phyloP scores from a whole-genome alignment of 352 stramenopile species.

The Globisporangium uncinulatum region DNA sequence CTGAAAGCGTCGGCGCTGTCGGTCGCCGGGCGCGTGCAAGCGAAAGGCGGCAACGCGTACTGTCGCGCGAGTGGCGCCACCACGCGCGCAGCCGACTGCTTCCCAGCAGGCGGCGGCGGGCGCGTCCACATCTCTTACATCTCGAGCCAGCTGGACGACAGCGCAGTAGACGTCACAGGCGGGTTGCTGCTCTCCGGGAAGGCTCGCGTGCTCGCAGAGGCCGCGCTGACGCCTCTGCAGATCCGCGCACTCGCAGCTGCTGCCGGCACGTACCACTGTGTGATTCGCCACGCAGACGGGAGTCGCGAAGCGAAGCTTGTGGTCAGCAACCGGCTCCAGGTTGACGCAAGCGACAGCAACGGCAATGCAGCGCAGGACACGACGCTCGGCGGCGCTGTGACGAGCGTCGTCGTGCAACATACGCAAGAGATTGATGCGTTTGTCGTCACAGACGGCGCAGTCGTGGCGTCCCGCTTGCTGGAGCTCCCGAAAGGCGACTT shows the following conservation, averaged over 20 bases:
- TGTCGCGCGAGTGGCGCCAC: conserved; percentile 25
- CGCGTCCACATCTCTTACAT: conserved; percentile 64
- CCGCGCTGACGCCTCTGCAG: conserved; percentile 31
- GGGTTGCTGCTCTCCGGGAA: conserved; percentile 22
- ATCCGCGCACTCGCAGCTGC: conserved; percentile 41
- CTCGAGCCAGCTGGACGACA: conserved; percentile 55
- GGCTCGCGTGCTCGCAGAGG: conserved; percentile 19
- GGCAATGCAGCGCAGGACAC: neutral
- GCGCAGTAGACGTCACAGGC: conserved; percentile 49
- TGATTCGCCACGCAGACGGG: conserved; percentile 44
- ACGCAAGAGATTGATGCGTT: conserved; percentile 27
- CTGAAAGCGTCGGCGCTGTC: conserved; percentile 44
- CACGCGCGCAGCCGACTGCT: conserved; percentile 32
- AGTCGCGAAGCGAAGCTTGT: conserved; percentile 38
- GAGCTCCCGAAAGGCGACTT: conserved; percentile 32
- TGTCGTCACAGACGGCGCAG: conserved; percentile 39
- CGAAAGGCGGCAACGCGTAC: conserved; percentile 43
- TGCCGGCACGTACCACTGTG: conserved; percentile 56
- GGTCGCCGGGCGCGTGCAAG: conserved; percentile 35
- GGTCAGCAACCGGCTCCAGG: conserved; percentile 32
- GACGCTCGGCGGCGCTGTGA: conserved; percentile 36
- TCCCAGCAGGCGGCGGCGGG: conserved; percentile 52
- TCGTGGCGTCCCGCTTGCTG: conserved; percentile 33
- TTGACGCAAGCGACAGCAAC: too few relatives aligned
- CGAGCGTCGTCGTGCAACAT: conserved; percentile 27